Evolutionary conservation across 73 alveolate species (phyloP), one percentile per base, ranked within the genome.

Genomic region (Breviolum minutum): DNA sequence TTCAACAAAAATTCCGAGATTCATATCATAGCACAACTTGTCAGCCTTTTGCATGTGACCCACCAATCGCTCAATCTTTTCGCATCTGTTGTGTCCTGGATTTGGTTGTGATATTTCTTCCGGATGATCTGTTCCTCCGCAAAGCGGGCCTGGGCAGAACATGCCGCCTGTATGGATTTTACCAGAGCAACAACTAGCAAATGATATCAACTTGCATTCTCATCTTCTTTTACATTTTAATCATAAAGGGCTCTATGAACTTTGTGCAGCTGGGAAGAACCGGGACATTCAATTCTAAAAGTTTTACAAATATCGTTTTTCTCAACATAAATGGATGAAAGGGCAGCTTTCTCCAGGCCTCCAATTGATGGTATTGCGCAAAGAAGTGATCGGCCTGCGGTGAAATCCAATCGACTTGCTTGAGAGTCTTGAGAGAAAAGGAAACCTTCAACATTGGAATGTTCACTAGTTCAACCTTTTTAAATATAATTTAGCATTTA

Each of bases 91-190:
- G 54, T 68, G 54, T 32, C 96, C 97, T 91, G 97, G 88, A 91
- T 91, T 79, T 91, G 97, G 97, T 91, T 91, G 97, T 91, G 97
- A 63, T 91, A 91, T 68, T 91, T 91, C 89, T 91, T 91, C 61
- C 97, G 97, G 84, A 91, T 91, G 73, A 91, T 82, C 87, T 91
- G 97, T 88, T 91, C 97, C 77, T 91, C 97, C 16, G 64, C 68
- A 62, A 91, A 91, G 22, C 97, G 74, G 6, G 89, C 97, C 96
- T 90, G 87, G 63, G 22, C 54, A 17, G 82, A 27, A 54, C 16
- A 2, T 61, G 13, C n/a, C 81, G 40, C 6, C 5, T 2, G 40
- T 62, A 9, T 77, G 86, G 60, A 8, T 27, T 24, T 8, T 27
- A 9, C 63, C 86, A n/a, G 63, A 24, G 27, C 63, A 27, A 27